phyloP scores from a whole-genome alignment of 2,329 filamentous ascomycete genomes.

The Dothideomycetes sp. region DNA sequence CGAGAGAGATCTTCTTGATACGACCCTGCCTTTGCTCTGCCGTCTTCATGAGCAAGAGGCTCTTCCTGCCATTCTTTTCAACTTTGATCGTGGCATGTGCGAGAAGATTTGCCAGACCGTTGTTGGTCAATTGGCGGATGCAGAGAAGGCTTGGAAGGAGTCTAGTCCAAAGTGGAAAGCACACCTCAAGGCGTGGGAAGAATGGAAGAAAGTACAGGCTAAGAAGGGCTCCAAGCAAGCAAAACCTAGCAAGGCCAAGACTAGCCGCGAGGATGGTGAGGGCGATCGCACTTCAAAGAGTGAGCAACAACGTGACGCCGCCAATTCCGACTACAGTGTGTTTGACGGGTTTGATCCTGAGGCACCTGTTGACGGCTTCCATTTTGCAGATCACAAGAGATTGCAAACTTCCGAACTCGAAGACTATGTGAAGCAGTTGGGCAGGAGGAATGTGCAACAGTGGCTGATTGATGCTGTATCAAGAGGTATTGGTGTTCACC shows the following conservation, averaged over 20 bases:
- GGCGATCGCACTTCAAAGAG: slow-evolving; percentile 42
- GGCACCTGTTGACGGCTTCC: slow-evolving; percentile 51
- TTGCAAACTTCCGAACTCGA: slow-evolving; percentile 48
- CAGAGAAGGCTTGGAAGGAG: slow-evolving; percentile 48
- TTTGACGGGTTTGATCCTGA: slow-evolving; percentile 60
- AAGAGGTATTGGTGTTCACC: slow-evolving; percentile 65
- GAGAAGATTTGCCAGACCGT: slow-evolving; percentile 47
- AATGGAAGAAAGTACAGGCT: slow-evolving; percentile 40
- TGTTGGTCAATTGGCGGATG: slow-evolving; percentile 39
- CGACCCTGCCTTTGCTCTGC: slow-evolving; percentile 46
- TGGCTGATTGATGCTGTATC: slow-evolving; percentile 50
- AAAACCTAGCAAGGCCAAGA: slow-evolving; percentile 31
- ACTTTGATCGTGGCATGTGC: slow-evolving; percentile 58
- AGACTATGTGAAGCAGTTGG: slow-evolving; percentile 40
- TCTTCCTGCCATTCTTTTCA: slow-evolving; percentile 66
- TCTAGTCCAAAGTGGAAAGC: slow-evolving; percentile 49
- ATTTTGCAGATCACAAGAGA: slow-evolving; percentile 54
- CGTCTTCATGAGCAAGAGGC: slow-evolving; percentile 53
- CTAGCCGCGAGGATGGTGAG: slow-evolving; percentile 33
- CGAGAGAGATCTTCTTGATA: slow-evolving; percentile 22
- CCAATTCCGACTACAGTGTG: slow-evolving; percentile 41
- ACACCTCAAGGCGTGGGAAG: slow-evolving; percentile 47
- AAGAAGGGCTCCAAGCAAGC: slow-evolving; percentile 24
- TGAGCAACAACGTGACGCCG: slow-evolving; percentile 46
- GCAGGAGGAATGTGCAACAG: slow-evolving; percentile 37